Evolutionary conservation across 1,139 yeast genomes (phyloP).

Genomic region (Candida tropicalis): DNA sequence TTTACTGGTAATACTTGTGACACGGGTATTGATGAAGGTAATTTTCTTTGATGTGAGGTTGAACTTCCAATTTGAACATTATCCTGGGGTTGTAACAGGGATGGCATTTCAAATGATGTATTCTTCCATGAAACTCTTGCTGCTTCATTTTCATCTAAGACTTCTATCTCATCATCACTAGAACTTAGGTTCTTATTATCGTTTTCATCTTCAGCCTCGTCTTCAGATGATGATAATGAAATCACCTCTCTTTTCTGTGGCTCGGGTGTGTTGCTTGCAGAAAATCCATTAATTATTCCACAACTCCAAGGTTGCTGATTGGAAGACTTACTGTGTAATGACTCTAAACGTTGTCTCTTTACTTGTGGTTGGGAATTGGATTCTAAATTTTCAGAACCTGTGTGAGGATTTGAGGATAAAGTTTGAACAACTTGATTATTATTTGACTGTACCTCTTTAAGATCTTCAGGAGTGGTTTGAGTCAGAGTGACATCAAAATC

Average conservation of each 20-base stretch:
- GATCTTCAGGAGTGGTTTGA: neutral
- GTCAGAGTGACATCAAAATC: neutral
- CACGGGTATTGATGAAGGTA: too few species aligned
- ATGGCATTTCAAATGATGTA: constrained; percentile 19
- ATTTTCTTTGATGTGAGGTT: neutral
- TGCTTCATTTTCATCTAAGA: constrained; percentile 31
- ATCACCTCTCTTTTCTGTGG: neutral
- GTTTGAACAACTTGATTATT: too few species aligned
- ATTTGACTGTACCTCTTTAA: too few species aligned
- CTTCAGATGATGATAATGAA: neutral
- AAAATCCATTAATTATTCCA: neutral
- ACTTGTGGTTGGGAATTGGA: constrained; percentile 3
- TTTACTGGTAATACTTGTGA: too few species aligned
- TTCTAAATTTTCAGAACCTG: neutral
- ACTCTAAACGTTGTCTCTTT: constrained; percentile 13
- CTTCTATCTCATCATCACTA: constrained; percentile 24
- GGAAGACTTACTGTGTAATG: constrained; percentile 6
- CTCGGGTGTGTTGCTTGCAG: neutral
- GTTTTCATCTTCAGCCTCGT: neutral
- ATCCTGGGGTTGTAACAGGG: neutral
- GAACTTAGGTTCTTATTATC: neutral
- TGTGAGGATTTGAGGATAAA: neutral
- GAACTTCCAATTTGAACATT: neutral
- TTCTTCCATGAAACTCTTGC: constrained; percentile 25
- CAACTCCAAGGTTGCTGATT: neutral